Base-by-base conservation (phyloP, 1,139 yeast genomes). In the Scheffersomyces stambukii region DNA sequence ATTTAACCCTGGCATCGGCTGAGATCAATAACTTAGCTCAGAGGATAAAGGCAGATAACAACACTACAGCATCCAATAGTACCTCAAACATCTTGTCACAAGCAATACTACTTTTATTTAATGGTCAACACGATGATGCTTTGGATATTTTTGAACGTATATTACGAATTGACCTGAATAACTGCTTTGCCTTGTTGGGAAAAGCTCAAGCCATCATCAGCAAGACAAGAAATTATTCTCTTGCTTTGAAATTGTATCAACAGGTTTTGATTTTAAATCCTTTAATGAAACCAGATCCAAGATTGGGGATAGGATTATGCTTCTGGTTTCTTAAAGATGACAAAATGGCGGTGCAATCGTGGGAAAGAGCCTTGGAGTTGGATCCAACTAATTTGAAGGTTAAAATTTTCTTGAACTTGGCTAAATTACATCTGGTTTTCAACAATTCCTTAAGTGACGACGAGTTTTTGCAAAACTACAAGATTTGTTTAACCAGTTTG, bases 271-370 rank as follows among this genome's bases (percentile, higher is more conserved):
- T 80, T 26, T 66, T 81, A 29, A 80, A 86, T 40, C 97, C 97
- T 2, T 50, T 77, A 21, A 64, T 82, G 48, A 71, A 72, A 40
- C 97, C 97, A 1, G 98, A 91, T 55, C 95, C 98, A 13, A 70
- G 99, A 57, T 72, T 91, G 35, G 99, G 98, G 14, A 79, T 91
- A 41, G 99, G 98, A 23, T 64, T 91, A 44, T 89, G 97, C 55
- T 89, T 81, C 51, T 91, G 96, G 96, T 76, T 77, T 38, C 63
- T 91, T 36, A 81, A 81, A 32, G 95, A 86, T 50, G 74, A 75
- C 40, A 70, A 71, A 26, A 74, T 86, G 66, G 97, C 98, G 0
- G 50, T 72, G 7, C 64, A 64, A 26, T 80, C 97, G 1, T 93
- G 97, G 97, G 72, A 75, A 41, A 73, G 97, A 46, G 69, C 86